Evolutionary conservation across 352 stramenopile species (phyloP).

Genomic region (Globisporangium uncinulatum): DNA sequence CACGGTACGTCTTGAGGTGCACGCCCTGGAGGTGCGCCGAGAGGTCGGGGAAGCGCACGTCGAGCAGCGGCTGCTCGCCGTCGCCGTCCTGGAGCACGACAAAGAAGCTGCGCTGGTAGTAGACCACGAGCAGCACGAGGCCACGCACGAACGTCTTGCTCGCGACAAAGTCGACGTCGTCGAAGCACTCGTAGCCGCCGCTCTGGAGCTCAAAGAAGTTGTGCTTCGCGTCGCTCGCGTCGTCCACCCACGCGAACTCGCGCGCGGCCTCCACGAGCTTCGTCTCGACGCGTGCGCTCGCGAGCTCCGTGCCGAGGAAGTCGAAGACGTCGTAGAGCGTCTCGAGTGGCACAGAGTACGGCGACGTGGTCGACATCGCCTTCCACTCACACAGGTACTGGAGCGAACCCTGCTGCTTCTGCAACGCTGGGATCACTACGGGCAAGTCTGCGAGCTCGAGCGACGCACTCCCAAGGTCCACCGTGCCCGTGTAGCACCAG

Average conservation of each 20-base stretch:
- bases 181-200: slow-evolving; percentile 81
- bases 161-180: slow-evolving; percentile 79
- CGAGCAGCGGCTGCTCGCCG: slow-evolving; percentile 90
- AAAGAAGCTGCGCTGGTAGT: slow-evolving; percentile 89
- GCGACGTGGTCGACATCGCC: slow-evolving; percentile 54
- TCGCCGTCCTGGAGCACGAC: slow-evolving; percentile 86
- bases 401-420: slow-evolving; percentile 91
- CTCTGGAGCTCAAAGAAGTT: slow-evolving; percentile 95
- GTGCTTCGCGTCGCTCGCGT: slow-evolving; percentile 44
- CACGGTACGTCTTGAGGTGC: slow-evolving; percentile 76
- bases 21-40: slow-evolving; percentile 86
- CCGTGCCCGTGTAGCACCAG: slow-evolving; percentile 92
- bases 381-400: slow-evolving; percentile 91
- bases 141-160: slow-evolving; percentile 86
- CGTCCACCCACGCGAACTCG: slow-evolving; percentile 90
- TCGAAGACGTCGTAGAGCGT: slow-evolving; percentile 84
- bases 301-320: slow-evolving; percentile 79
- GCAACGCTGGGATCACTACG: slow-evolving; percentile 86
- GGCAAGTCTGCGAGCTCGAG: slow-evolving; percentile 88
- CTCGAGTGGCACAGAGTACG: slow-evolving; percentile 65
- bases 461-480: slow-evolving; percentile 75
- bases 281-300: slow-evolving; percentile 69
- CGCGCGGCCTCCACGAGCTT: slow-evolving; percentile 82
- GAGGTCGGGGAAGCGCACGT: slow-evolving; percentile 93
- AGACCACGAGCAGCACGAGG: slow-evolving; percentile 77